These are phyloP conservation scores for Trichophyton schoenleinii DNA, from an alignment of 2,329 filamentous ascomycete genomes.

Conservation along the genomic window DNA sequence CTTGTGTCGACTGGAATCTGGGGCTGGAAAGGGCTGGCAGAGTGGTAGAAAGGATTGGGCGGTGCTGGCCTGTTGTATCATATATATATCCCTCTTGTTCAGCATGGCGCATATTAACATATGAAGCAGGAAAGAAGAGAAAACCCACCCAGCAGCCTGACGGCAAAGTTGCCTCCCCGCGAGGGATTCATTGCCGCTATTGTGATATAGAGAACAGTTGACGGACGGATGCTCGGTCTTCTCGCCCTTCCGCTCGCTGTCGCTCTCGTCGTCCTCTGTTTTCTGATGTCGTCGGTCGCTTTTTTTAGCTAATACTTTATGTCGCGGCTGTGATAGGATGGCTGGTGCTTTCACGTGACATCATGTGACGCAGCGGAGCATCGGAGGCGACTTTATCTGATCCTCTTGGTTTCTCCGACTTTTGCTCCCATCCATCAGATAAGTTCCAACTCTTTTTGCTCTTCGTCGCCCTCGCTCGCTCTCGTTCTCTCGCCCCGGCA, in stretches of 20 bases:
- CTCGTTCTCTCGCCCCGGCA: not conserved
- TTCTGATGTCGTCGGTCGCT: not conserved
- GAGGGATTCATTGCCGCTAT: constrained; percentile 2
- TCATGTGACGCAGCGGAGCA: not conserved
- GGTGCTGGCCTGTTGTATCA: not conserved
- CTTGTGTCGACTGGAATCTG: constrained; percentile 3
- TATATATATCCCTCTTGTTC: not conserved
- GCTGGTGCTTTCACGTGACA: not conserved
- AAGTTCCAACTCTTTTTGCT: not conserved
- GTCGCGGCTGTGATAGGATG: not conserved
- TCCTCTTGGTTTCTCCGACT: not conserved
- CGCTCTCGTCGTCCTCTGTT: not conserved
- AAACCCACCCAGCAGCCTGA: constrained; percentile 1
- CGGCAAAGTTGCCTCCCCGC: not conserved
- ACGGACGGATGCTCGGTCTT: not conserved
- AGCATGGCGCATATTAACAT: not conserved
- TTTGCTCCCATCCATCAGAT: not conserved
- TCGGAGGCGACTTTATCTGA: constrained; percentile 1
- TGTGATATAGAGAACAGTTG: not conserved
- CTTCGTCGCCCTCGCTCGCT: not conserved
- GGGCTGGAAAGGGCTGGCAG: not conserved
- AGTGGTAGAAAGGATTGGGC: constrained; percentile 3
- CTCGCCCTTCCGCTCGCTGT: not conserved
- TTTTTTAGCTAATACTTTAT: not conserved
- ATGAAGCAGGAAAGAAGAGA: not conserved